Evolutionary conservation across 768 basidiomycete genomes (phyloP), one percentile per base, ranked within the genome.

Genomic region (Dentipellis sp.): DNA sequence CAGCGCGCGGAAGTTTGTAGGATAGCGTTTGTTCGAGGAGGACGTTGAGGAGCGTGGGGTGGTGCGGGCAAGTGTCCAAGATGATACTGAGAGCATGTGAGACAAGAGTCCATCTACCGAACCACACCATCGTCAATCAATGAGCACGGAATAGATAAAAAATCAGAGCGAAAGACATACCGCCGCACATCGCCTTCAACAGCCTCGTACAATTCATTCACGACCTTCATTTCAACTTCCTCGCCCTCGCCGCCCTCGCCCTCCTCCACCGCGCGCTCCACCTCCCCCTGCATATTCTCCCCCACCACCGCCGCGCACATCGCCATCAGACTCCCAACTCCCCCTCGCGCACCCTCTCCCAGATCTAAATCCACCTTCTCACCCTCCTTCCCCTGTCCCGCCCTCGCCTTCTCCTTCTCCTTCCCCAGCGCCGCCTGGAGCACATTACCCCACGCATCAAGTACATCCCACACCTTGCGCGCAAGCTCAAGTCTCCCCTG

Each of bases 391-490:
- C 10, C 57, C 52, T 3, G 10, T 12, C 40, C 40, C 40, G 14
- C 40, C 40, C 2, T 8, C 40, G 7, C 11, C 12, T n/a, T 10
- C 39, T 40, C 39, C 39, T 10, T 40, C 39, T 29, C 21, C 17
- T 23, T 49, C 42, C 66, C 19, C 63, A 66, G 10, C 21, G 72
- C 71, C 34, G 72, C 75, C 37, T 75, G 61, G 3, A 78, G 68
- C 46, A 83, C 64, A 55, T 81, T 79, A 50, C 70, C 72, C 67
- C 81, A 85, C 52, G 76, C 75, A 58, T 79, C 78, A n/a, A 78
- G 71, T 14, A 84, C 72, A 12, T 77, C 78, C 62, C 80, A 73
- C 9, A 83, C 73, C 34, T 69, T 74, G 38, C 72, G 71, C 9
- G 80, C 74, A 34, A 81, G 68, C 53, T 78, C 74, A 38, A 74